These are phyloP conservation scores for Xylaria arbuscula DNA, from an alignment of 2,329 filamentous ascomycete genomes.

Conservation along the genomic window DNA sequence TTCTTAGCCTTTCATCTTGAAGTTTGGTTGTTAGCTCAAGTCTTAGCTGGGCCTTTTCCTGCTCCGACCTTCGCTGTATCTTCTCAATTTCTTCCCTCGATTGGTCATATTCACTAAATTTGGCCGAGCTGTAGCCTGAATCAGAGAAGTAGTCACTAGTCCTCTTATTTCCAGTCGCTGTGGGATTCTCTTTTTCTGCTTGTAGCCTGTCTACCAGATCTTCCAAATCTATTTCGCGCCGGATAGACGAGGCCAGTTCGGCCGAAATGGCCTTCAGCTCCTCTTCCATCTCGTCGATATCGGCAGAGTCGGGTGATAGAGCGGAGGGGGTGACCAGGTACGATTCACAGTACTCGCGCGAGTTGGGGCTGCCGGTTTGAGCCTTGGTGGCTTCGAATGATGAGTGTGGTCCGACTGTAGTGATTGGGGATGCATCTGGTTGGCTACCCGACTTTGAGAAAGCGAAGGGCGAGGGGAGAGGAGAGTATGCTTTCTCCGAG, in stretches of 20 bases:
- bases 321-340: slow-evolving; percentile 63
- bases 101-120: slow-evolving; percentile 75
- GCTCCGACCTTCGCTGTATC: slow-evolving; percentile 84
- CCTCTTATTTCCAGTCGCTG: slow-evolving; percentile 70
- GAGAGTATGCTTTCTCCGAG: slow-evolving; percentile 60
- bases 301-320: slow-evolving; percentile 55
- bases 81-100: slow-evolving; percentile 80
- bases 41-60: slow-evolving; percentile 88
- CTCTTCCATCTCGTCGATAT: slow-evolving; percentile 90
- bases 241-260: slow-evolving; percentile 92
- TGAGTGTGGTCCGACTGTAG: slow-evolving; percentile 53
- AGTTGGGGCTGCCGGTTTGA: slow-evolving; percentile 56
- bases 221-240: slow-evolving; percentile 95
- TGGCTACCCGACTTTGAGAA: slow-evolving; percentile 55
- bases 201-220: slow-evolving; percentile 91
- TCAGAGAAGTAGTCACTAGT: slow-evolving; percentile 99
- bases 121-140: slow-evolving; percentile 87
- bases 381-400: slow-evolving; percentile 54
- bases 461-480: slow-evolving; percentile 62
- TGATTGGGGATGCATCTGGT: slow-evolving; percentile 57
- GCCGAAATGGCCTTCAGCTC: slow-evolving; percentile 93
- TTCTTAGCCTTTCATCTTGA: slow-evolving; percentile 82
- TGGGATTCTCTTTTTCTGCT: slow-evolving; percentile 73
- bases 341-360: slow-evolving; percentile 63
- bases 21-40: slow-evolving; percentile 86